Conservation (phyloP, 495 filamentous ascomycete genomes). For the Venustampulla echinocandica region DNA sequence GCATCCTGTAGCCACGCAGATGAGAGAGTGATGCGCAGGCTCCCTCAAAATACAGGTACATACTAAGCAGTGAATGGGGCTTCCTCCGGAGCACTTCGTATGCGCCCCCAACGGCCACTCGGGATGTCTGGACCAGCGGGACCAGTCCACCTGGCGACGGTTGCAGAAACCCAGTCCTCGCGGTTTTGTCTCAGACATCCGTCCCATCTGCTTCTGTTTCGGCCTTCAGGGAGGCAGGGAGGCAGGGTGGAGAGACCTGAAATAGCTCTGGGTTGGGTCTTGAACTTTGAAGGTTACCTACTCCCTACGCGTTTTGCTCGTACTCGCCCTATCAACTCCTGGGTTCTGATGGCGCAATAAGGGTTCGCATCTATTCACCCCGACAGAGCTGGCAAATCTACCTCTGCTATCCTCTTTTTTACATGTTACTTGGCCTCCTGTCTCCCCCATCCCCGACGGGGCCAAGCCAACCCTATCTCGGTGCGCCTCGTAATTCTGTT, state of each 20-base stretch:
- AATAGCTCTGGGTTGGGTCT: no score
- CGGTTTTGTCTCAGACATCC: no score
- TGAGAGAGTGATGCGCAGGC: no score
- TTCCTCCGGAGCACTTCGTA: no score
- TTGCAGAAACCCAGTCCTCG: no score
- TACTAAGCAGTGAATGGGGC: no score
- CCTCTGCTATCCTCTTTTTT: slow-evolving; percentile 4
- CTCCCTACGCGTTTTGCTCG: slow-evolving; percentile 12
- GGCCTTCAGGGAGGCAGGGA: no score
- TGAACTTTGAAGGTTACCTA: not conserved
- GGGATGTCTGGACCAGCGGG: not conserved
- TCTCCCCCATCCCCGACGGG: no score
- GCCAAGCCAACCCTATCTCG: slow-evolving; percentile 2
- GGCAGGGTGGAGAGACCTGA: no score
- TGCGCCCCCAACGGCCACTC: not conserved
- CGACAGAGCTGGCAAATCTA: not conserved
- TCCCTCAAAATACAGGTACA: no score
- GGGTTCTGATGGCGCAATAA: slow-evolving; percentile 15
- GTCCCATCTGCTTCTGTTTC: no score
- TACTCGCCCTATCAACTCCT: not conserved
- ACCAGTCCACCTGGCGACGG: not conserved
- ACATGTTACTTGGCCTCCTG: slow-evolving; percentile 18
- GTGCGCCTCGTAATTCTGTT: slow-evolving; percentile 4
- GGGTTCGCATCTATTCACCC: not conserved
- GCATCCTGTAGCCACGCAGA: no score